Percentiles rank a stretch among this genome's conserved stretches.
phyloP scores from a whole-genome alignment of 1,139 yeast genomes.

The Debaryomycetaceae sp. region DNA sequence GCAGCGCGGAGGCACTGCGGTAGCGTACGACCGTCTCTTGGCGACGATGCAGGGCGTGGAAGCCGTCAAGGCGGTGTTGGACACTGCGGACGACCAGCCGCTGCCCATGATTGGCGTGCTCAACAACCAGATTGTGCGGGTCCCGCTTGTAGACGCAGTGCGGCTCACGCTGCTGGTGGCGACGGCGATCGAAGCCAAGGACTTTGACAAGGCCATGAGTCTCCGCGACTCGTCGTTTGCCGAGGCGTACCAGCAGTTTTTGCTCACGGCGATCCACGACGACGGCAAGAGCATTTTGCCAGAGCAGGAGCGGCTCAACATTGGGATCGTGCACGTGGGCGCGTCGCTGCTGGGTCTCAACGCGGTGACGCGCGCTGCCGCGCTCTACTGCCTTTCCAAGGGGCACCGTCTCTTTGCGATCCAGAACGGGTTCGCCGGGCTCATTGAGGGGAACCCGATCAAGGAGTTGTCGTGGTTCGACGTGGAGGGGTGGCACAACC shows the following conservation, averaged over 20 bases:
- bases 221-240: slow-evolving; percentile 64
- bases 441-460: slow-evolving; percentile 65
- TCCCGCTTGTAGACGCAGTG: slow-evolving; percentile 67
- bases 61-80: slow-evolving; percentile 68
- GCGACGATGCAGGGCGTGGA: slow-evolving; percentile 81
- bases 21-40: slow-evolving; percentile 63
- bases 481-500: slow-evolving; percentile 62
- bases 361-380: slow-evolving; percentile 66
- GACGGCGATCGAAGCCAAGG: slow-evolving; percentile 44
- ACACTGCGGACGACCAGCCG: slow-evolving; percentile 57
- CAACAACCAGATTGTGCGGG: slow-evolving; percentile 61
- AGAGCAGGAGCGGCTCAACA: slow-evolving; percentile 41
- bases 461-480: slow-evolving; percentile 54
- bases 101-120: slow-evolving; percentile 68
- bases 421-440: slow-evolving; percentile 66
- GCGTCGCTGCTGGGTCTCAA: slow-evolving; percentile 82
- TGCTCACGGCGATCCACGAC: slow-evolving; percentile 60
- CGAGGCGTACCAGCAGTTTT: slow-evolving; percentile 61
- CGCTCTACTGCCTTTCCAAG: slow-evolving; percentile 60
- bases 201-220: slow-evolving; percentile 55
- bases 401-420: slow-evolving; percentile 70
- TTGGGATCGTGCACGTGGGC: slow-evolving; percentile 74
- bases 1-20: slow-evolving; percentile 82
- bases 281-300: slow-evolving; percentile 50
- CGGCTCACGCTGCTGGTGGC: slow-evolving; percentile 62